A percentile compares a stretch with the other conserved stretches of the same genome.
phyloP scores from a whole-genome alignment of 148 eudicot species.

The Fallopia convolvulus region DNA sequence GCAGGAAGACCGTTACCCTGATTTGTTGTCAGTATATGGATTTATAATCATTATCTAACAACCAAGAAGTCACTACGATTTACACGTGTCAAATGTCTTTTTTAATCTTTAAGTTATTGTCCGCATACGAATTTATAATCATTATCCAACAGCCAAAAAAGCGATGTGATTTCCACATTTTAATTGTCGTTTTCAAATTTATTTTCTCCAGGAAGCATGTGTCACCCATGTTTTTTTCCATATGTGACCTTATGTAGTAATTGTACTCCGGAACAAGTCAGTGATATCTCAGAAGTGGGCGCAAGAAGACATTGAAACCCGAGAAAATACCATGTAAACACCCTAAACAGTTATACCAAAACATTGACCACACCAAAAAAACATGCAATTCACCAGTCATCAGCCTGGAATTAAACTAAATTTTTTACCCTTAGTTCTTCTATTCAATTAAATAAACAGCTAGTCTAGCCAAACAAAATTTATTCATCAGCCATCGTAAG shows the following conservation, averaged over 20 bases:
- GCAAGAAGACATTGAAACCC: not conserved
- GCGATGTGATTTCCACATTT: too few species aligned
- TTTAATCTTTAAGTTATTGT: not conserved
- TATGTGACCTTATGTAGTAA: not conserved
- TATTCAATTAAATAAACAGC: too few species aligned
- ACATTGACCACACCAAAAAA: not conserved
- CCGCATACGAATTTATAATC: not conserved
- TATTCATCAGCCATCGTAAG: not conserved
- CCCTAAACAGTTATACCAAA: not conserved
- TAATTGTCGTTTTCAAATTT: too few species aligned
- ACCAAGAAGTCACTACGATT: not conserved
- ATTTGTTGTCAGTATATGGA: not conserved
- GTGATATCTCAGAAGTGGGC: not conserved
- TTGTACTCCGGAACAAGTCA: not conserved
- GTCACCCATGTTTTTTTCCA: not conserved
- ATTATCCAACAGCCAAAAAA: not conserved
- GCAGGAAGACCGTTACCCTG: not conserved
- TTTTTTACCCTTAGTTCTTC: too few species aligned
- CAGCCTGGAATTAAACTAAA: too few species aligned
- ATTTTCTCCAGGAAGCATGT: not conserved
- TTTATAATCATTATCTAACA: not conserved
- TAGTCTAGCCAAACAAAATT: not conserved
- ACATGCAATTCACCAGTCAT: not conserved
- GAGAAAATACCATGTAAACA: not conserved
- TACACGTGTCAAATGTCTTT: not conserved